Evolutionary conservation across 371 early-diverging fungal species (phyloP), one percentile per base, ranked within the genome.

Genomic region (Chytridium lagenaria): DNA sequence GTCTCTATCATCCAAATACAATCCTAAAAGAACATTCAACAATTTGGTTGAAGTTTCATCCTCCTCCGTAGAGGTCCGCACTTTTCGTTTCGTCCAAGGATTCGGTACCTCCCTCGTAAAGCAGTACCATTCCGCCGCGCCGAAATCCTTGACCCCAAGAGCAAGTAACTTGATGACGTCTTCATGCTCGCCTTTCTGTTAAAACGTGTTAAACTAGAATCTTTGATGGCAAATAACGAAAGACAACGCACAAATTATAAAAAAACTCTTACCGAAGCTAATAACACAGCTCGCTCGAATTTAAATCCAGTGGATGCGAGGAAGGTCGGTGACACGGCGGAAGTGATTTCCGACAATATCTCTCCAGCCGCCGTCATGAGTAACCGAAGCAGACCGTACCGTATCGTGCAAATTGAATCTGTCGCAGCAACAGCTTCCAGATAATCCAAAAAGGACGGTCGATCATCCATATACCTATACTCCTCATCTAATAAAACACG

Each of bases 51-150:
- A 12, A 7, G 3, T 7, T 23, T 12, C 37, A 31, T 19, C 15
- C 37, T 36, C 12, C 15, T 12, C 37, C 19, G 63, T 7, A 31
- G 26, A 2, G 23, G 37, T 3, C 12, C 5, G 63, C 7, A 12
- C 15, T 2, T 12, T 12, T 36, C 12, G 12, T 7, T 10, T 12
- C 36, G 31, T 36, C 63, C 34, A 63, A 3, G 63, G 37, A 19
- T 55, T 55, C 55, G 26, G 55, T 10, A 55, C 26, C 26, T 55
- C 55, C 10, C 23, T 10, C 10, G 30, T 55, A 26, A 63, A 23
- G 63, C 63, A 63, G 36, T 63, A 63, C 3, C 31, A 16, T 36
- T 63, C 63, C 15, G 63, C 63, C 30, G 63, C 7, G 26, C 3
- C 36, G 36, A 36, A 63, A 63, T 63, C 63, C 31, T 36, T 26